These are phyloP conservation scores for Lophiostoma macrostomum DNA, from an alignment of 495 filamentous ascomycete genomes.

Conservation along the genomic window DNA sequence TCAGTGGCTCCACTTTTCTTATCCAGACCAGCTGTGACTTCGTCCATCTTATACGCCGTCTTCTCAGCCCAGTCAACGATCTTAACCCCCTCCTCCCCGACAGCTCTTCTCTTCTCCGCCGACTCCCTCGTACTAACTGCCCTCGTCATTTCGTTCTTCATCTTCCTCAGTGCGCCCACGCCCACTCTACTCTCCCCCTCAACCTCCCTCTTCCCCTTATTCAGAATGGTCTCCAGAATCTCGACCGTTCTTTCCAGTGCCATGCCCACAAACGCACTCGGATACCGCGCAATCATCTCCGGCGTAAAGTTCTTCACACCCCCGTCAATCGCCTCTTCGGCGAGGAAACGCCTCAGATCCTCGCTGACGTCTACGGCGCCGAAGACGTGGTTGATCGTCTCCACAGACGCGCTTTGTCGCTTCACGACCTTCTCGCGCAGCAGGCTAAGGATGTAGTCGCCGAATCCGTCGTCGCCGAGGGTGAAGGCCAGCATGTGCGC, in stretches of 20 bases:
- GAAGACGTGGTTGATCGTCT: constrained; percentile 6
- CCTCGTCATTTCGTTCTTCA: no score
- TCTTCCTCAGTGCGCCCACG: no score
- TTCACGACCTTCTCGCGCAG: neutral
- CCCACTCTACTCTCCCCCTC: no score
- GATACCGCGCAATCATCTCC: neutral
- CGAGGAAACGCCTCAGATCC: neutral
- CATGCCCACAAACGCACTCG: neutral
- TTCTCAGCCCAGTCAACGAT: no score
- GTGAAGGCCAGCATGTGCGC: constrained; percentile 8
- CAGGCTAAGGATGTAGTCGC: neutral
- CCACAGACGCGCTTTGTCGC: neutral
- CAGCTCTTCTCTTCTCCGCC: no score
- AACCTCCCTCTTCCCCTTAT: no score
- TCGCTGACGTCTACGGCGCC: neutral
- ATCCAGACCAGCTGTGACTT: no score
- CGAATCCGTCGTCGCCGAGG: constrained; percentile 1
- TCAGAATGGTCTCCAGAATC: no score
- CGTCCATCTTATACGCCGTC: no score
- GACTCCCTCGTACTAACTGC: no score
- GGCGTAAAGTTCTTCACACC: neutral
- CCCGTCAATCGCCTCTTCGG: neutral
- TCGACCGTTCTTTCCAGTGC: neutral
- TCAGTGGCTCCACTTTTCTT: no score
- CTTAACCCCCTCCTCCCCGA: no score